Conservation (phyloP, 2,329 filamentous ascomycete genomes). For the Shiraia bambusicola region DNA sequence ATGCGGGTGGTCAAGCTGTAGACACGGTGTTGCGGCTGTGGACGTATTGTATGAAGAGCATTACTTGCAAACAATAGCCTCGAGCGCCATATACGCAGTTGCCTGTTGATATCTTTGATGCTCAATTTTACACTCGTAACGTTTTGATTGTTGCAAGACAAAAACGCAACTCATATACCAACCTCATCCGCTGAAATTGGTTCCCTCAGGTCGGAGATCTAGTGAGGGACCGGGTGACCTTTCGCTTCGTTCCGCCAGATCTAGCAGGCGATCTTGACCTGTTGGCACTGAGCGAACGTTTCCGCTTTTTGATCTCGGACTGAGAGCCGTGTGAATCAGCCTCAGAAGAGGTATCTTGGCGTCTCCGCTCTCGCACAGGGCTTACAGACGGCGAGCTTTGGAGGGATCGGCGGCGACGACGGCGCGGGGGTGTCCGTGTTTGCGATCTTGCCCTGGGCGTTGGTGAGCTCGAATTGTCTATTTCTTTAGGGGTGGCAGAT, state of each 20-base stretch:
- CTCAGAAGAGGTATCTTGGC: conserved; percentile 49
- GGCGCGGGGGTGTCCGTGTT: conserved; percentile 36
- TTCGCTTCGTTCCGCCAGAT: conserved; percentile 18
- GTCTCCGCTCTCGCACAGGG: conserved; percentile 44
- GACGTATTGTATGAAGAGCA: too few species aligned
- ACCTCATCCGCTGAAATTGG: neutral
- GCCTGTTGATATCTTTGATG: too few species aligned
- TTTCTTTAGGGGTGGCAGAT: conserved; percentile 51
- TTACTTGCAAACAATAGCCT: too few species aligned
- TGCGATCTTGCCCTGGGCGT: conserved; percentile 47
- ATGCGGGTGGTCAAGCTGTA: too few species aligned
- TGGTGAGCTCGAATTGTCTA: conserved; percentile 57
- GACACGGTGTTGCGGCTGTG: too few species aligned
- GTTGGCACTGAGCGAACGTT: conserved; percentile 46
- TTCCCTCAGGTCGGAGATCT: conserved; percentile 20
- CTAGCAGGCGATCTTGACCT: conserved; percentile 33
- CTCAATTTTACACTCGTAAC: too few species aligned
- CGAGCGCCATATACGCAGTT: too few species aligned
- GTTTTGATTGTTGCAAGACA: too few species aligned
- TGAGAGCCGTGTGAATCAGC: conserved; percentile 46
- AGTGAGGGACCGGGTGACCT: conserved; percentile 21
- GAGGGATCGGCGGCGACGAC: conserved; percentile 40
- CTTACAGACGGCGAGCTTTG: conserved; percentile 45
- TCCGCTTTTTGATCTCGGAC: conserved; percentile 54
- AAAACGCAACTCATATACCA: neutral